phyloP scores from a whole-genome alignment of 2,329 filamentous ascomycete genomes.

The Aspergillus ruber region DNA sequence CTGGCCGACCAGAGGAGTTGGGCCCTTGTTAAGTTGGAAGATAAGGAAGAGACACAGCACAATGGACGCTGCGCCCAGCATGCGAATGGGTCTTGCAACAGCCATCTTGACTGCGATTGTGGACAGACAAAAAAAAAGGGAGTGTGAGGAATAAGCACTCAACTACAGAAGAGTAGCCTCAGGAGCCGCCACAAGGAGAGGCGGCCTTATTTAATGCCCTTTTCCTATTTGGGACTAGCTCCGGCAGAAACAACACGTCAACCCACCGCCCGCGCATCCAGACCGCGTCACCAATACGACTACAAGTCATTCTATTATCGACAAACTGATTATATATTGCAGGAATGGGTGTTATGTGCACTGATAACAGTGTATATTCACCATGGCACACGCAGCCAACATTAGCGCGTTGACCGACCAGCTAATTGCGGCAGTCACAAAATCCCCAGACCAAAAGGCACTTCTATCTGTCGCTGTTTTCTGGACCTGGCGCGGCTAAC shows the following conservation, averaged over 20 bases:
- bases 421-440: slow-evolving; percentile 60
- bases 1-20: slow-evolving; percentile 27
- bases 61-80: slow-evolving; percentile 65
- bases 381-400: slow-evolving; percentile 65
- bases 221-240: slow-evolving; percentile 19
- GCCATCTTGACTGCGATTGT: slow-evolving; percentile 55
- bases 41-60: slow-evolving; percentile 72
- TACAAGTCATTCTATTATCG: not conserved
- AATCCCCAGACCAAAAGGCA: slow-evolving; percentile 45
- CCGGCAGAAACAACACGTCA: slow-evolving; percentile 8
- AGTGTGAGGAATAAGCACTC: not conserved
- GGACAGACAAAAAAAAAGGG: slow-evolving; percentile 14
- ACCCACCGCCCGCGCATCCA: not conserved
- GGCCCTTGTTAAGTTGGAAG: slow-evolving; percentile 63
- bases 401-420: slow-evolving; percentile 62
- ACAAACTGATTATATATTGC: not conserved
- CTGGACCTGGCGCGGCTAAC: slow-evolving; percentile 6
- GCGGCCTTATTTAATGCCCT: not conserved
- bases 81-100: slow-evolving; percentile 75
- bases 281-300: not conserved
- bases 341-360: not conserved
- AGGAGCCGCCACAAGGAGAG: not conserved
- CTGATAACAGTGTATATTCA: not conserved
- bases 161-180: not conserved
- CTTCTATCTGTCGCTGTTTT: slow-evolving; percentile 3